Evolutionary conservation across 129 eudicot genomes (phyloP), one percentile per base, ranked within the genome.

Genomic region (Cynara cardunculus): DNA sequence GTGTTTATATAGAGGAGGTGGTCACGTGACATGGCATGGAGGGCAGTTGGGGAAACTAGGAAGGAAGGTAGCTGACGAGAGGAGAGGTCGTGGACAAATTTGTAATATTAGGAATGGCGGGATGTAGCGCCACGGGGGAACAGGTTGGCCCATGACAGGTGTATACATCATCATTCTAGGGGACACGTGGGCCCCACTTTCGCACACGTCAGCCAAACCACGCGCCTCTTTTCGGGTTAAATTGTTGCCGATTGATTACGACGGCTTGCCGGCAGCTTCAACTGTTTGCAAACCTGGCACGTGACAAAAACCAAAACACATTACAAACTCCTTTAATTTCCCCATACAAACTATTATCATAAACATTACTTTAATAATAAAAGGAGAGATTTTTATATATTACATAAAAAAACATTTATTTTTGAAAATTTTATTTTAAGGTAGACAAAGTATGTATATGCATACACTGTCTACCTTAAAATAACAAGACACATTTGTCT

Each of bases 231-330:
- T 84, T 87, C 85, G 56, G 90, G 86, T 89, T 44, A 69, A 71
- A 41, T 49, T 89, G 93, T 85, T 87, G 86, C 82, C n/a, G 72
- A 18, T 31, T 71, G 97, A 91, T 73, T 70, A 79, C 41, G 90
- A 89, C 84, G 86, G 97, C 78, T 76, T 3, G 89, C 89, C 88
- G 87, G 85, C 93, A 89, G 82, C 78, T 80, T 85, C 87, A 25
- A 77, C 84, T 86, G 82, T 71, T 71, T 85, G 73, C 70, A 24
- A 37, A 72, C 90, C 74, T 82, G 87, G 76, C 86, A 83, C 85
- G 88, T 83, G 85, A 64, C 30, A 49, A 64, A 46, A 56, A 59
- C 80, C 30, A 78, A 39, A 56, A 71, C 41, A 71, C 35, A 30
- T 61, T 56, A 56, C 65, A n/a, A 56, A 56, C 65, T 56, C 7